Conservation (phyloP, 1,139 yeast genomes). For the Suhomyces bokatorum region DNA sequence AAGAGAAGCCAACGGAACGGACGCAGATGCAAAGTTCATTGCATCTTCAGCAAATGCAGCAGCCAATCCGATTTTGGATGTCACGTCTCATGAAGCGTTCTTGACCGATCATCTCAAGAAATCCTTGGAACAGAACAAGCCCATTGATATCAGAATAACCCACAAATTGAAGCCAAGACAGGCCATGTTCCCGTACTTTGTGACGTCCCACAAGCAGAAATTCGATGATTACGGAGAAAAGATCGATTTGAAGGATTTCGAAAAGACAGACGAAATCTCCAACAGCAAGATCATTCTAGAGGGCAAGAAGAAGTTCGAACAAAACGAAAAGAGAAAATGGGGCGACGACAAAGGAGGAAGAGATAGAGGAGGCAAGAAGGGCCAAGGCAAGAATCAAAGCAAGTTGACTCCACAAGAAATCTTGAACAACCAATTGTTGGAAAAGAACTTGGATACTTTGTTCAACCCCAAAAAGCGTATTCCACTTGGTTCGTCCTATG, state of each 20-base stretch:
- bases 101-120: conserved; percentile 42
- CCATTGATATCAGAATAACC: conserved; percentile 67
- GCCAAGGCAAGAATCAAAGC: conserved; percentile 36
- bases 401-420: conserved; percentile 48
- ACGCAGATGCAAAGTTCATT: conserved; percentile 15
- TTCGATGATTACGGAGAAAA: conserved; percentile 86
- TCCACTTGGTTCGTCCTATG: conserved; percentile 22
- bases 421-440: conserved; percentile 43
- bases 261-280: conserved; percentile 54
- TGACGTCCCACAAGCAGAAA: conserved; percentile 52
- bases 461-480: conserved; percentile 55
- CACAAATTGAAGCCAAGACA: conserved; percentile 58
- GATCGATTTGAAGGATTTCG: conserved; percentile 64
- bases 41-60: not conserved
- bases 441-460: conserved; percentile 56
- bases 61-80: conserved; percentile 24
- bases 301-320: conserved; percentile 30
- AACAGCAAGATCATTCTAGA: conserved; percentile 36
- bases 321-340: conserved; percentile 38
- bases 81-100: conserved; percentile 45
- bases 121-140: conserved; percentile 39
- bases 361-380: conserved; percentile 11
- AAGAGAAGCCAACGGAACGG: conserved; percentile 1
- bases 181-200: conserved; percentile 73
- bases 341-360: conserved; percentile 22